phyloP scores from a whole-genome alignment of 371 early-diverging fungal genomes.

The Mortierella sp. region DNA sequence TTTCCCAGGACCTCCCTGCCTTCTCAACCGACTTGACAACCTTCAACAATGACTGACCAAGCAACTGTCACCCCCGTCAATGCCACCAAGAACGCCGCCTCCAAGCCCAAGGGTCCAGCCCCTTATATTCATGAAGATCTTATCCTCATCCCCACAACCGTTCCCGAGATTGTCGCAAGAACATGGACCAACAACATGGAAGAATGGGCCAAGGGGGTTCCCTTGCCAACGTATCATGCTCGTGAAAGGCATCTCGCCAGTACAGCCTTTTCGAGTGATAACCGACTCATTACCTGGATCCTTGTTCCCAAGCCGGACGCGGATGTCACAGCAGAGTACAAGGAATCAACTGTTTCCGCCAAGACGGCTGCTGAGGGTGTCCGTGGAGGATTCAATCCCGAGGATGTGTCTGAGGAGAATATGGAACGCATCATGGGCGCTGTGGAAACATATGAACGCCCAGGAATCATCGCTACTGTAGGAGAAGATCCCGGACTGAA shows the following conservation, averaged over 20 bases:
- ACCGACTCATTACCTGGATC: conserved; percentile 51
- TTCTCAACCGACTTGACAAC: no score
- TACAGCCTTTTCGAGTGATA: conserved; percentile 40
- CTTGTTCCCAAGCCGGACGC: conserved; percentile 45
- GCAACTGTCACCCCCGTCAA: not conserved
- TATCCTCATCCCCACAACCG: conserved; percentile 18
- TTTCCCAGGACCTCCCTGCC: no score
- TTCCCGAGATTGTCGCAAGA: conserved; percentile 26
- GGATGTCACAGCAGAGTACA: conserved; percentile 19
- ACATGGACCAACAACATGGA: conserved; percentile 54
- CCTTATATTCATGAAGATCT: conserved; percentile 30
- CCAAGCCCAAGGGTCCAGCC: conserved; percentile 22
- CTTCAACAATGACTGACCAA: not conserved
- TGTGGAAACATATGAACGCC: conserved; percentile 53
- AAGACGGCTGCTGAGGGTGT: not conserved
- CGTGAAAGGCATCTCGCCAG: conserved; percentile 50
- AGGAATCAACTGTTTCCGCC: not conserved
- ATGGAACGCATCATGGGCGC: conserved; percentile 36
- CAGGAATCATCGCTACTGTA: conserved; percentile 27
- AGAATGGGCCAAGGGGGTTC: conserved; percentile 56
- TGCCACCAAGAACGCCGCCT: not conserved
- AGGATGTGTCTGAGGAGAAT: conserved; percentile 15
- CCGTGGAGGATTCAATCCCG: conserved; percentile 20
- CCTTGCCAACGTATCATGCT: conserved; percentile 43
- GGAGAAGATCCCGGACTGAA: conserved; percentile 17